Conservation (phyloP, 1,284 basidiomycete genomes). For the Heliocybe sulcata region DNA sequence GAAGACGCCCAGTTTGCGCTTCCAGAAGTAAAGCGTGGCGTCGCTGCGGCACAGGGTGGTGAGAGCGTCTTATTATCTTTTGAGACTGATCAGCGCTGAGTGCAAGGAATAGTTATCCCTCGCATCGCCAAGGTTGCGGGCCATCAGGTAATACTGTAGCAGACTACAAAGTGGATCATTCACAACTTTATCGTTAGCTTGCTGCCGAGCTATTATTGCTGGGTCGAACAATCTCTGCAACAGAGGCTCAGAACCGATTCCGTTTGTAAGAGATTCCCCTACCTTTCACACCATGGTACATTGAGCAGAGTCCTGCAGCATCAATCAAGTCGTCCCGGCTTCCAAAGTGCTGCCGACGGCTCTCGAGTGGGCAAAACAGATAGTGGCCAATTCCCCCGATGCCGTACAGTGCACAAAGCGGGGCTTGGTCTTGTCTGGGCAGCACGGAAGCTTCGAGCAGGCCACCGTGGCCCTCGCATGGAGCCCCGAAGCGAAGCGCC, state of each 20-base stretch:
- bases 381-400: constrained; percentile 71
- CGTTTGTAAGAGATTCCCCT: constrained; percentile 50
- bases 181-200: constrained; percentile 31
- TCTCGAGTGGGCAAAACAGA: constrained; percentile 52
- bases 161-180: background rate
- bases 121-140: constrained; percentile 1
- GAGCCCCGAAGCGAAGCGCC: constrained; percentile 42
- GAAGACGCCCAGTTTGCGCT: constrained; percentile 68
- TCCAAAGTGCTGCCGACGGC: constrained; percentile 55
- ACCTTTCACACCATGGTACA: constrained; percentile 2
- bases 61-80: constrained; percentile 15
- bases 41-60: constrained; percentile 73
- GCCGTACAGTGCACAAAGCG: constrained; percentile 74
- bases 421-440: constrained; percentile 46
- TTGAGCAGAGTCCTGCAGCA: constrained; percentile 28
- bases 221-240: constrained; percentile 60
- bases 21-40: constrained; percentile 80
- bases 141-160: background rate
- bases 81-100: background rate
- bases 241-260: constrained; percentile 64
- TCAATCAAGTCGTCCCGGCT: constrained; percentile 60
- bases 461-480: constrained; percentile 42
- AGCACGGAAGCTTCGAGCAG: constrained; percentile 47
- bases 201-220: constrained; percentile 76
- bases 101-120: constrained; percentile 1